Evolutionary conservation across 768 basidiomycete genomes (phyloP).

Genomic region (Hygrocybe punicea): DNA sequence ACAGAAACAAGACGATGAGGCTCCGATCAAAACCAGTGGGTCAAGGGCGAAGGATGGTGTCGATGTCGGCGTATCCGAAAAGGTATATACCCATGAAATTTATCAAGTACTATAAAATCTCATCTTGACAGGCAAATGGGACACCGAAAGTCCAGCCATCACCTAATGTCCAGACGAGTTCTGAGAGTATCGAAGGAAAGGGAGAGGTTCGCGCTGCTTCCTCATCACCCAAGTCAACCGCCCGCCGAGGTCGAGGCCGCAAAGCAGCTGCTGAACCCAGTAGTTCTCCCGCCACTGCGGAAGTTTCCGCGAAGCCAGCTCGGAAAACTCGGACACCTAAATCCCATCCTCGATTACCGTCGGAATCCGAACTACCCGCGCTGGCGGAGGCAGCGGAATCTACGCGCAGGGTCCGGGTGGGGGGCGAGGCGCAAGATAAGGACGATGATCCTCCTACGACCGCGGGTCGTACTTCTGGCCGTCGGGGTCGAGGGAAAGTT

Average conservation of each 20-base stretch:
- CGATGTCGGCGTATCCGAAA: too few relatives aligned
- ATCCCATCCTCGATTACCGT: neutral
- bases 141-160: too few relatives aligned
- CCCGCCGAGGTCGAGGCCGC: too few relatives aligned
- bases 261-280: neutral
- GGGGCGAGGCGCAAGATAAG: neutral
- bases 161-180: too few relatives aligned
- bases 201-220: too few relatives aligned
- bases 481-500: slow-evolving; percentile 19
- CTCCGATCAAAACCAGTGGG: neutral
- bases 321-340: neutral
- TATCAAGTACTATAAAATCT: too few relatives aligned
- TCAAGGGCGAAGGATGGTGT: too few relatives aligned
- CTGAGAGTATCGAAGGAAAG: too few relatives aligned
- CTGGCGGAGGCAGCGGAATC: slow-evolving; percentile 4
- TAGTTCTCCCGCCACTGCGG: neutral
- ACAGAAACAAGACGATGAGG: neutral
- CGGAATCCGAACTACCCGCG: neutral
- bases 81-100: too few relatives aligned
- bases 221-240: too few relatives aligned
- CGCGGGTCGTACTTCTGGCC: slow-evolving; percentile 1
- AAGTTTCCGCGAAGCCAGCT: neutral
- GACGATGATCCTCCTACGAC: slow-evolving; percentile 15
- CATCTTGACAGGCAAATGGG: too few relatives aligned
- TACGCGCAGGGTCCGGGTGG: slow-evolving; percentile 8